phyloP scores from a whole-genome alignment of 768 basidiomycete species.

The Tylopilus sp. region DNA sequence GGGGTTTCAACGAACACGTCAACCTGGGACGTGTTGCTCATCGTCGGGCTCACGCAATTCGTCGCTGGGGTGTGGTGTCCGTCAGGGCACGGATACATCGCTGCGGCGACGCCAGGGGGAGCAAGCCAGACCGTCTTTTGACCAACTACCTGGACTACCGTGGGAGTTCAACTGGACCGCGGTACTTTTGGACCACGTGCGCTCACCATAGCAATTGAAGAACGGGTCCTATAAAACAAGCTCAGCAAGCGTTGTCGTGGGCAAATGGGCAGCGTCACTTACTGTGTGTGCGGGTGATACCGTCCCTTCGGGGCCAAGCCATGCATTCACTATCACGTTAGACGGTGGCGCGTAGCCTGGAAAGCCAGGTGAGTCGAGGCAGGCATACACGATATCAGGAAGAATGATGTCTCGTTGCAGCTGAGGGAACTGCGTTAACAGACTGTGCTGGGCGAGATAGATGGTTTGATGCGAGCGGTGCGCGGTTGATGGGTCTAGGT shows the following conservation, averaged over 20 bases:
- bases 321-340: constrained; percentile 70
- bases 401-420: constrained; percentile 70
- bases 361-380: constrained; percentile 40
- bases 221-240: constrained; percentile 72
- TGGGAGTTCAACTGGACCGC: constrained; percentile 7
- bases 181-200: not conserved
- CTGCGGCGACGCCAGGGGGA: constrained; percentile 52
- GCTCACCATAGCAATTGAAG: constrained; percentile 83
- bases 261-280: constrained; percentile 32
- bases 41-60: constrained; percentile 41
- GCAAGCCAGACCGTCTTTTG: constrained; percentile 91
- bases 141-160: constrained; percentile 82
- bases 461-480: constrained; percentile 32
- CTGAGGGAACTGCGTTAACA: constrained; percentile 80
- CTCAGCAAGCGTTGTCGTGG: constrained; percentile 5
- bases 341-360: constrained; percentile 59
- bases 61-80: constrained; percentile 36
- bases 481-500: constrained; percentile 31
- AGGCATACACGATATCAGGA: constrained; percentile 89
- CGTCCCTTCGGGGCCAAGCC: constrained; percentile 80
- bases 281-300: constrained; percentile 88
- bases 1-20: constrained; percentile 59
- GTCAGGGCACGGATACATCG: constrained; percentile 47
- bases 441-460: constrained; percentile 91
- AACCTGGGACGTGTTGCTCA: constrained; percentile 78